phyloP scores from a whole-genome alignment of 208 protist species.

The Crithidia fasciculata region DNA sequence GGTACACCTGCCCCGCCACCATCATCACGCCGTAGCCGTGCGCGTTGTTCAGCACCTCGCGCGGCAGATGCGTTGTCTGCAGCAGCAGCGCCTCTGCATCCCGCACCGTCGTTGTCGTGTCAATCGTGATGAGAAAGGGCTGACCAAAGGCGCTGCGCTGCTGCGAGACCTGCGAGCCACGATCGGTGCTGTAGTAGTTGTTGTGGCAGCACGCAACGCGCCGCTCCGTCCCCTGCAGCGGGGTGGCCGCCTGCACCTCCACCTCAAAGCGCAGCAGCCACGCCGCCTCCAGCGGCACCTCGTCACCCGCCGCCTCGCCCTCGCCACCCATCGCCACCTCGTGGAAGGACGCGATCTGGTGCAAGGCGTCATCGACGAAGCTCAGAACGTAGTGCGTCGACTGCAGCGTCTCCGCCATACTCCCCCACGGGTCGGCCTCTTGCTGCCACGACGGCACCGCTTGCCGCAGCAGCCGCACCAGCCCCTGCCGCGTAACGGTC shows the following conservation, averaged over 20 bases:
- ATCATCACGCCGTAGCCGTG: conserved; percentile 57
- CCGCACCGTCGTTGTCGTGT: conserved; percentile 44
- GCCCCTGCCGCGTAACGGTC: conserved; percentile 27
- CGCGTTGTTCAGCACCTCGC: conserved; percentile 44
- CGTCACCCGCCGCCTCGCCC: conserved; percentile 15
- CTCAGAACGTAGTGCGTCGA: conserved; percentile 48
- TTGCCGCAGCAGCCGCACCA: conserved; percentile 37
- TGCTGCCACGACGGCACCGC: conserved; percentile 40
- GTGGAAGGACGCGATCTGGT: conserved; percentile 48
- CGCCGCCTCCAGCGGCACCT: conserved; percentile 25
- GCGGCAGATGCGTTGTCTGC: conserved; percentile 36
- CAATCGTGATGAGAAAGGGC: conserved; percentile 74
- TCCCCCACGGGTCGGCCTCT: conserved; percentile 51
- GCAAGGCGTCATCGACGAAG: conserved; percentile 28
- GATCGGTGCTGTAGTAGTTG: conserved; percentile 30
- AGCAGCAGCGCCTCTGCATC: conserved; percentile 52
- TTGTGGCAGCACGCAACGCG: conserved; percentile 77
- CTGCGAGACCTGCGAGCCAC: conserved; percentile 8
- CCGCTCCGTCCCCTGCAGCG: conserved; percentile 48
- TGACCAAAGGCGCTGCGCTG: conserved; percentile 48
- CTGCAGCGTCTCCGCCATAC: conserved; percentile 31
- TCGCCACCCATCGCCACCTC: conserved; percentile 48
- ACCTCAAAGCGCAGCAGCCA: conserved; percentile 39
- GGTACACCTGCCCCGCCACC: conserved; percentile 39
- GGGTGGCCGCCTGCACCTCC: conserved; percentile 48